Evolutionary conservation across 2,329 filamentous ascomycete species (phyloP), one percentile per base, ranked within the genome.

Genomic region (Xylaria sp.): DNA sequence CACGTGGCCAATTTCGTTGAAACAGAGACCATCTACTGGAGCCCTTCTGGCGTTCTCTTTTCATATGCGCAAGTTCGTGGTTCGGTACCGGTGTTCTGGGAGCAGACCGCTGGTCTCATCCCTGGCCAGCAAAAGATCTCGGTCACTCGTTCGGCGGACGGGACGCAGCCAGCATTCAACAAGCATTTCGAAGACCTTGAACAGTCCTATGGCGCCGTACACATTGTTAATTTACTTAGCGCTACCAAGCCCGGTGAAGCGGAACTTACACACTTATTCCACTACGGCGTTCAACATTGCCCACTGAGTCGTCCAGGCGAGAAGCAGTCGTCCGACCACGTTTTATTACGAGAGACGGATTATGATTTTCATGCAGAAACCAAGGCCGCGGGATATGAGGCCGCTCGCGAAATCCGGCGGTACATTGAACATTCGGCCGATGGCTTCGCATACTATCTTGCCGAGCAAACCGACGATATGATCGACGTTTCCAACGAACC

Each of bases 1-100:
- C 91, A 97, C 65, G 94, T 97, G 22, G 92, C 94, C 56, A 99
- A 99, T 72, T 99, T 96, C 72, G 94, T 97, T n/a, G 94, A 99
- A 73, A 94, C 92, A 0, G 94, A 99, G 74, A 96, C 92, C 0
- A 86, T 93, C 39, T 92, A 95, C 68, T 96, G 90, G 88, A 88
- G 88, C 63, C 89, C 90, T 1, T 84, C 85, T 1, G 84, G 85
- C 2, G 76, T 91, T 6, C 85, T 91, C 50, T 97, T 97, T 70
- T 97, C 94, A 0, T 99, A 97, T 71, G 91, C 88, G 2, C 94
- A 99, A 72, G 85, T 95, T 21, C 85, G 94, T 64, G 94, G 94
- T 37, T 97, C 92, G 6, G 91, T 99, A 7, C 94, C 94, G 1
- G 81, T 97, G 2, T 99, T 99, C 71, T 99, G 94, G 94, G 94